A percentile compares a stretch with the other conserved stretches of the same genome.
phyloP scores from a whole-genome alignment of 805 yeast genomes.

The Jamesozyma jinghongensis region DNA sequence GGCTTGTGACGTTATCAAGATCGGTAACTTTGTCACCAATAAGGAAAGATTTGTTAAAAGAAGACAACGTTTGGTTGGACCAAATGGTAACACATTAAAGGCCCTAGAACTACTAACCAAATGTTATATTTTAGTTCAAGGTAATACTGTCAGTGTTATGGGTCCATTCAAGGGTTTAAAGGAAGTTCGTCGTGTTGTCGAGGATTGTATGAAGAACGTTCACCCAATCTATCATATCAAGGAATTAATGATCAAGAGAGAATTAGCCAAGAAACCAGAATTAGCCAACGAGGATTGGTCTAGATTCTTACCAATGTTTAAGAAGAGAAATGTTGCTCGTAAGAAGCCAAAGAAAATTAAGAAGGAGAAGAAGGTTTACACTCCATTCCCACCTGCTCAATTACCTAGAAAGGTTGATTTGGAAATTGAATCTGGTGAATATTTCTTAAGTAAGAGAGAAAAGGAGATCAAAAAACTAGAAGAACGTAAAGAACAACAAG shows the following conservation, averaged over 20 bases:
- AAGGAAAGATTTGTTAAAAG: slow-evolving; percentile 92
- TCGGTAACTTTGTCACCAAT: slow-evolving; percentile 79
- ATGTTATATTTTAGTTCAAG: slow-evolving; percentile 93
- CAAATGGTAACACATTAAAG: slow-evolving; percentile 91
- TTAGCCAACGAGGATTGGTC: slow-evolving; percentile 95
- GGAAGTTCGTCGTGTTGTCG: slow-evolving; percentile 86
- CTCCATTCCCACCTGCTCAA: slow-evolving; percentile 99
- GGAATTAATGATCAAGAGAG: slow-evolving; percentile 95
- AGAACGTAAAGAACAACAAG: slow-evolving; percentile 73
- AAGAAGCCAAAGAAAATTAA: slow-evolving; percentile 68
- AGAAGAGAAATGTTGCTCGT: slow-evolving; percentile 91
- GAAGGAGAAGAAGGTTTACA: slow-evolving; percentile 65
- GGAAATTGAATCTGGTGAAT: slow-evolving; percentile 97
- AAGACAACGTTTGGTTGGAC: slow-evolving; percentile 93
- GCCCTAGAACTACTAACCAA: slow-evolving; percentile 92
- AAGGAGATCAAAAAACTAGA: slow-evolving; percentile 61
- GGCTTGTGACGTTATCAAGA: slow-evolving; percentile 94
- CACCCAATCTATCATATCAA: slow-evolving; percentile 98
- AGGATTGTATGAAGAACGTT: slow-evolving; percentile 92
- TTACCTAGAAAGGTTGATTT: slow-evolving; percentile 94
- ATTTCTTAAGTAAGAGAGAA: slow-evolving; percentile 81
- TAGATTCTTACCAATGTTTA: slow-evolving; percentile 90
- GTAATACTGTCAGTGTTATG: slow-evolving; percentile 94
- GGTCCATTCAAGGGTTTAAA: slow-evolving; percentile 92
- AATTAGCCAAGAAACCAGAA: slow-evolving; percentile 89